Evolutionary conservation across 768 basidiomycete species (phyloP).

Genomic region (Suillus cothurnatus): DNA sequence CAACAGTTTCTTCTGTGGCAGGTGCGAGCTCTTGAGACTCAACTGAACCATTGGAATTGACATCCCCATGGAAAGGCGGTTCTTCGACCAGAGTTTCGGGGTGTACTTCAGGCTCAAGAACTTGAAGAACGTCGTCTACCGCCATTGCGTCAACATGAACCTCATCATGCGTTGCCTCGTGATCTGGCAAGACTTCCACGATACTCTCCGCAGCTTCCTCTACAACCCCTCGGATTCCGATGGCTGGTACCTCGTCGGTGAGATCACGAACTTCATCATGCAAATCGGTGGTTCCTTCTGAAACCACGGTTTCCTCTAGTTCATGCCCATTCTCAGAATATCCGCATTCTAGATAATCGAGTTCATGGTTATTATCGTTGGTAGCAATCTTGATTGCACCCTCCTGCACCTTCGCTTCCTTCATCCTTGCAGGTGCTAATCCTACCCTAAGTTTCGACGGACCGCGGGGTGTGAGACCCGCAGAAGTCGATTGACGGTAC

Average conservation of each 20-base stretch:
- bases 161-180: conserved; percentile 4
- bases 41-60: neutral
- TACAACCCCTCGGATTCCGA: conserved; percentile 13
- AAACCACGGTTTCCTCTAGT: conserved; percentile 15
- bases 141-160: neutral
- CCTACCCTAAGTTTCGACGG: conserved; percentile 30
- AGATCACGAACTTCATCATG: conserved; percentile 22
- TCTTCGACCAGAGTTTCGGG: conserved; percentile 15
- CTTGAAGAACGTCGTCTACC: neutral
- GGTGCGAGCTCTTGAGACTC: conserved; percentile 17
- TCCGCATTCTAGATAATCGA: conserved; percentile 23
- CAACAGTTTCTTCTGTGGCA: neutral
- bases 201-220: conserved; percentile 10
- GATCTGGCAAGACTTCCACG: conserved; percentile 11
- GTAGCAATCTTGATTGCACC: conserved; percentile 20
- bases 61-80: conserved; percentile 3
- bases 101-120: conserved; percentile 7
- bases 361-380: conserved; percentile 25
- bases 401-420: conserved; percentile 24
- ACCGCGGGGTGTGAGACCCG: conserved; percentile 33
- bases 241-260: conserved; percentile 14
- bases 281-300: conserved; percentile 19
- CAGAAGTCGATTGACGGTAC: conserved; percentile 30
- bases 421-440: conserved; percentile 28
- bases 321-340: conserved; percentile 30